Conservation (phyloP, 2,329 filamentous ascomycete species). For the Fusarium sp. region DNA sequence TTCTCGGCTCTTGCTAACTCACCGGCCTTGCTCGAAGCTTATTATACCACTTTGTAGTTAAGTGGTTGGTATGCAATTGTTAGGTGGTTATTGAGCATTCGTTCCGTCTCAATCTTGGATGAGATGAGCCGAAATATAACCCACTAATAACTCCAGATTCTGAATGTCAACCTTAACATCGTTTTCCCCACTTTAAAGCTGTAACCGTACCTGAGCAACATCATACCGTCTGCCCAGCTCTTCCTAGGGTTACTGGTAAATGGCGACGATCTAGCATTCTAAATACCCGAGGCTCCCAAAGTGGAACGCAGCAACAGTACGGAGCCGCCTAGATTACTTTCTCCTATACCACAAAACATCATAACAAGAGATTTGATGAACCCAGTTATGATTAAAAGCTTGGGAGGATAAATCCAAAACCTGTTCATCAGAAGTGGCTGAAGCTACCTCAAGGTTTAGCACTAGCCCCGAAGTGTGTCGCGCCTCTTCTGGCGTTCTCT, state of each 20-base stretch:
- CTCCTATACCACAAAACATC: neutral
- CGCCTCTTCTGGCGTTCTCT: constrained; percentile 11
- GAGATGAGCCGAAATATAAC: neutral
- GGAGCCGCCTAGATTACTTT: neutral
- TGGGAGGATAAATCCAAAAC: constrained; percentile 10
- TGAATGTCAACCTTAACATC: neutral
- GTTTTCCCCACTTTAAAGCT: neutral
- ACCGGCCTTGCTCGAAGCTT: neutral
- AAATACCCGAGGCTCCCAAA: neutral
- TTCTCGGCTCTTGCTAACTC: neutral
- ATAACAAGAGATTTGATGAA: neutral
- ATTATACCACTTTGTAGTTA: neutral
- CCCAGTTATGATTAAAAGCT: constrained; percentile 1
- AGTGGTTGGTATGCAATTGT: too few species aligned
- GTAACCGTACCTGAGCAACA: neutral
- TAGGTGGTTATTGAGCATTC: neutral
- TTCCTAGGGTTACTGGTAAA: neutral
- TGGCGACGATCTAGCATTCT: constrained; percentile 9
- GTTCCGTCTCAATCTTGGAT: neutral
- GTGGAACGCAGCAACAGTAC: constrained; percentile 2
- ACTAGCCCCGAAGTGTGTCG: constrained; percentile 15
- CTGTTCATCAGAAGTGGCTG: constrained; percentile 17
- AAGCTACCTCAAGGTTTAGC: constrained; percentile 20
- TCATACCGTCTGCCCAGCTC: neutral
- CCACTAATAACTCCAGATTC: neutral